Conservation (phyloP, 371 early-diverging fungal genomes). For the Mortierella sp. region DNA sequence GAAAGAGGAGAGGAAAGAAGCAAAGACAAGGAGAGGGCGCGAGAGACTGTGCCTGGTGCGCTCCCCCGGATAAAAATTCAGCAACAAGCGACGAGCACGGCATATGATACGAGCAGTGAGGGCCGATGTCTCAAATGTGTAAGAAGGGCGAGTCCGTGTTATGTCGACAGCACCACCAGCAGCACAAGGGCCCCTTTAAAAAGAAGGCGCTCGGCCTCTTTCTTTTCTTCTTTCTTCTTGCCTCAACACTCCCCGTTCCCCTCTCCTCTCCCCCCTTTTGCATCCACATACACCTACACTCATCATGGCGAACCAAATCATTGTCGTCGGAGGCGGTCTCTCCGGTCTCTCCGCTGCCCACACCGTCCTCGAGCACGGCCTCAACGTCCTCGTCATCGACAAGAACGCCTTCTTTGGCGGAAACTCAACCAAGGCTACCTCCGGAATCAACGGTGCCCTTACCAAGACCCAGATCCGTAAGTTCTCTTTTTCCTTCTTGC, state of each 20-base stretch:
- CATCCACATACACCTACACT: not conserved
- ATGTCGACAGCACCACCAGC: not conserved
- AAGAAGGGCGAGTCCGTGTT: not conserved
- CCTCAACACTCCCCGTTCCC: slow-evolving; percentile 6
- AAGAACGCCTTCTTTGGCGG: slow-evolving; percentile 95
- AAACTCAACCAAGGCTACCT: slow-evolving; percentile 96
- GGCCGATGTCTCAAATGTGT: not conserved
- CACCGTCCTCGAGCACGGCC: slow-evolving; percentile 88
- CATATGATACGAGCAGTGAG: not conserved
- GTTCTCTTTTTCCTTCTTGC: slow-evolving; percentile 10
- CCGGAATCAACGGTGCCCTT: slow-evolving; percentile 96
- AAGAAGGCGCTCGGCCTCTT: not conserved
- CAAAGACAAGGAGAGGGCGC: not conserved
- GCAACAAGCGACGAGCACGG: not conserved
- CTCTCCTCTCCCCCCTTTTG: not conserved
- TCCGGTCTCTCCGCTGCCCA: slow-evolving; percentile 93
- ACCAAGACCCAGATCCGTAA: slow-evolving; percentile 83
- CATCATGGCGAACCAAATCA: slow-evolving; percentile 73
- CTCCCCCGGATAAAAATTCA: slow-evolving; percentile 8
- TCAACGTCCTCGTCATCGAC: slow-evolving; percentile 88
- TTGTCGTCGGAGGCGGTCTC: slow-evolving; percentile 94
- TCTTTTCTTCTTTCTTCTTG: slow-evolving; percentile 14
- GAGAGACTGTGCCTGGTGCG: no score
- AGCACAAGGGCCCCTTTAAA: not conserved
- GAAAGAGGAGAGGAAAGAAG: not conserved